Base-by-base conservation (phyloP, 805 yeast genomes). In the Candida namnaoensis region DNA sequence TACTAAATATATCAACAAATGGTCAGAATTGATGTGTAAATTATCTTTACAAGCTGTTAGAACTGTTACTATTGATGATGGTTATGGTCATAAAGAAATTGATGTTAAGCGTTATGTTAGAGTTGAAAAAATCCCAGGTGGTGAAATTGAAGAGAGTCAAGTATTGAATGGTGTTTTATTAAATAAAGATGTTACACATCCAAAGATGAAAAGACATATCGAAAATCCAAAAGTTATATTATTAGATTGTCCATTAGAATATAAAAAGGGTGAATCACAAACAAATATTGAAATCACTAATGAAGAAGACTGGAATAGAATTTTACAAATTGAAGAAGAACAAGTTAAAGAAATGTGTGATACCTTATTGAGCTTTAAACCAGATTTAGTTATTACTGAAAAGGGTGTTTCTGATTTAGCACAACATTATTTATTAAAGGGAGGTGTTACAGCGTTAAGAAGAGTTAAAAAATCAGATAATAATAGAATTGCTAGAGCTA, bases 181-280 rank as follows among this genome's bases (percentile, higher is more conserved):
- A 54, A 93, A 93, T 70, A 93, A 93, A 65, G 99, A 93, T 60
- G 95, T 93, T 44, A 88, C 95, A n/a, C 99, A 93, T 65, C 99
- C 99, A 48, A 88, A 90, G 64, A 93, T 93, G 99, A 82, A 82
- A 53, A 80, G 99, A 61, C 58, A 70, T 53, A 84, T 93, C 52
- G 85, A 82, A 60, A 85, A 88, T 56, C 99, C 99, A 39, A 77
- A 91, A 49, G 78, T 93, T 42, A 76, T 93, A 15, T 72, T 93
- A 51, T 73, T 93, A 52, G 99, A 93, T 66, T 90, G 97, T 65
- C 97, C 99, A 11, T 72, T 93, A 54, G 99, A 93, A 67, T 93
- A 93, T 69, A 93, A 93, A 70, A 93, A 93, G 74, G 99, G 99
- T 50, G 99, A 93, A 68, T 88, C 97, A 3, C 99, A 93, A 65